phyloP scores from a whole-genome alignment of 768 basidiomycete species.

The Trametes meyenii region DNA sequence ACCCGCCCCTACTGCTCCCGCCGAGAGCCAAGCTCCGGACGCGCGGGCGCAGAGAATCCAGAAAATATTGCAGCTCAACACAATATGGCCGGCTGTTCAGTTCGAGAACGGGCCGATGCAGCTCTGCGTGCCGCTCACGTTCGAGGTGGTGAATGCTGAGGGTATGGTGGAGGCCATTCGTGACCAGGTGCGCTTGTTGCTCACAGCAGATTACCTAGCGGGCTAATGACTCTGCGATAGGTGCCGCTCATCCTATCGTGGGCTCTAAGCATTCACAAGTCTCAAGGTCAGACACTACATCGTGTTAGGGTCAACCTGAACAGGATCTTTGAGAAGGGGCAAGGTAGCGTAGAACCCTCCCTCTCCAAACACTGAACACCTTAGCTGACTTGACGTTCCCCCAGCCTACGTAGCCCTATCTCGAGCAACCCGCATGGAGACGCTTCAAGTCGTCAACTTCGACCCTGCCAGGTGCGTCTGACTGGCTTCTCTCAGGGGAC shows the following conservation, averaged over 20 bases:
- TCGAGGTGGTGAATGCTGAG: slow-evolving; percentile 62
- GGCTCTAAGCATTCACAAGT: slow-evolving; percentile 88
- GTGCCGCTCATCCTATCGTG: slow-evolving; percentile 74
- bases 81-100: slow-evolving; percentile 61
- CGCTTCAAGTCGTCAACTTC: slow-evolving; percentile 68
- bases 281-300: slow-evolving; percentile 87
- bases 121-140: slow-evolving; percentile 58
- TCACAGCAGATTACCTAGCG: not conserved
- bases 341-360: slow-evolving; percentile 49
- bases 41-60: slow-evolving; percentile 16
- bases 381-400: not conserved
- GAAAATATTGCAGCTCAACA: slow-evolving; percentile 22
- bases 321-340: slow-evolving; percentile 78
- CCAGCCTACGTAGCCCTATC: slow-evolving; percentile 74
- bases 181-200: slow-evolving; percentile 47
- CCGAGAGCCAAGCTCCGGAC: not conserved
- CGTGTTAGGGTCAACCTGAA: slow-evolving; percentile 79
- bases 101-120: slow-evolving; percentile 53
- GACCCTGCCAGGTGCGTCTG: slow-evolving; percentile 54
- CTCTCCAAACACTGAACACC: not conserved
- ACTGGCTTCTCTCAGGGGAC: not conserved
- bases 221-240: slow-evolving; percentile 30
- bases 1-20: not conserved
- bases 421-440: slow-evolving; percentile 67
- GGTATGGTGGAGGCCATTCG: slow-evolving; percentile 63